phyloP scores from a whole-genome alignment of 2,329 filamentous ascomycete species.

The Epichloe typhina region DNA sequence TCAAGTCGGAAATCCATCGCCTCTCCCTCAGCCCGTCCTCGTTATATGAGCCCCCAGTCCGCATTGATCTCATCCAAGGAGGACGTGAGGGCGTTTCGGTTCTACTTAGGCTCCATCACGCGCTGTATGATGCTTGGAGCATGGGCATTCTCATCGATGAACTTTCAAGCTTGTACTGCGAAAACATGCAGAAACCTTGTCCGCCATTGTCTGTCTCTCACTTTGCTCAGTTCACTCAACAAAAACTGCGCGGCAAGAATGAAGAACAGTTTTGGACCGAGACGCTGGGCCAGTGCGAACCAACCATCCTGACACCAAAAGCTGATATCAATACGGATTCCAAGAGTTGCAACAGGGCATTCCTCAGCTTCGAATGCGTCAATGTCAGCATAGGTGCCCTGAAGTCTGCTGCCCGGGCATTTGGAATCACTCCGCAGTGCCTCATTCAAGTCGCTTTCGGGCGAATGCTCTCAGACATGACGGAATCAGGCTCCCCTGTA shows the following conservation, averaged over 20 bases:
- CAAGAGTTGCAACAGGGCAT: neutral
- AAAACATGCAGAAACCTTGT: too few species aligned
- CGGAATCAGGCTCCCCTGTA: neutral
- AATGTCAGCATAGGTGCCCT: conserved; percentile 1
- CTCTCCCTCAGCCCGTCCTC: neutral
- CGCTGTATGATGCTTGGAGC: neutral
- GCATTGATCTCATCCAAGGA: neutral
- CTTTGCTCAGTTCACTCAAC: neutral
- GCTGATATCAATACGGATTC: neutral
- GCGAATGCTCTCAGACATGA: neutral
- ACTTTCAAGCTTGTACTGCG: neutral
- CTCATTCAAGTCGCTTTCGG: conserved; percentile 5
- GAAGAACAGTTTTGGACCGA: neutral
- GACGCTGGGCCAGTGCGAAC: neutral
- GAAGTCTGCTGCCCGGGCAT: conserved; percentile 2
- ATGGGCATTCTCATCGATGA: neutral
- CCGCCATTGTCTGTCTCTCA: neutral
- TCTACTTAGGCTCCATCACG: neutral
- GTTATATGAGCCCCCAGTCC: neutral
- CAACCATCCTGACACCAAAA: neutral
- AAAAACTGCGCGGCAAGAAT: neutral
- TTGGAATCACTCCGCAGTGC: conserved; percentile 2
- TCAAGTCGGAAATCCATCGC: neutral
- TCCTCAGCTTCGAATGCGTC: conserved; percentile 1
- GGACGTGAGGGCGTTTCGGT: neutral